Evolutionary conservation across 495 filamentous ascomycete species (phyloP).

Genomic region (Xylaria flabelliformis): DNA sequence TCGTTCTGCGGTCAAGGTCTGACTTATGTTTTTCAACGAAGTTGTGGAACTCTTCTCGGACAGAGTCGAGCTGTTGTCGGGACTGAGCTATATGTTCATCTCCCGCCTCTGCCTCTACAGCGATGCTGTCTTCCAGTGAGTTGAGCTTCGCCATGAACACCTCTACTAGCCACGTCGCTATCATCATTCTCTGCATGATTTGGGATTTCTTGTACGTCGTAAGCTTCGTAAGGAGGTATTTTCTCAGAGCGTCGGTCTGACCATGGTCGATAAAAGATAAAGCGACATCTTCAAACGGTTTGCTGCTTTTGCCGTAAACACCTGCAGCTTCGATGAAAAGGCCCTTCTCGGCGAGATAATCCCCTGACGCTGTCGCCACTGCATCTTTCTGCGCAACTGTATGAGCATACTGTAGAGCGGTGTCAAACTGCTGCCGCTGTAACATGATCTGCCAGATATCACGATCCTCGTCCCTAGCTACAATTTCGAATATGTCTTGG

Average conservation of each 20-base stretch:
- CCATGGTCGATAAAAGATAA: slow-evolving; percentile 86
- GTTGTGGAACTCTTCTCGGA: slow-evolving; percentile 82
- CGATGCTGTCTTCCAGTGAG: slow-evolving; percentile 89
- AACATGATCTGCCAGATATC: slow-evolving; percentile 95
- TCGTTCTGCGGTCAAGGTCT: slow-evolving; percentile 88
- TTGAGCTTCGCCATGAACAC: slow-evolving; percentile 98
- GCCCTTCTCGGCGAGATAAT: slow-evolving; percentile 80
- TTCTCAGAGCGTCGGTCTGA: slow-evolving; percentile 89
- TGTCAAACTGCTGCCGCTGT: slow-evolving; percentile 81
- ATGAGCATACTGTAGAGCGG: slow-evolving; percentile 80
- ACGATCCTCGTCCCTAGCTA: slow-evolving; percentile 84
- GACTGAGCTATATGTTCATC: slow-evolving; percentile 72
- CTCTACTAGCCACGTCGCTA: slow-evolving; percentile 93
- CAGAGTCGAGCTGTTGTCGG: slow-evolving; percentile 69
- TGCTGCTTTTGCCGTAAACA: slow-evolving; percentile 93
- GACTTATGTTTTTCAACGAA: slow-evolving; percentile 83
- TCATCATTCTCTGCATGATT: slow-evolving; percentile 93
- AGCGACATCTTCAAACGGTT: slow-evolving; percentile 94
- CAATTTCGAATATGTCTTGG: slow-evolving; percentile 90
- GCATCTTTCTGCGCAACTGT: slow-evolving; percentile 79
- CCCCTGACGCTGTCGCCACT: slow-evolving; percentile 87
- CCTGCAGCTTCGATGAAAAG: slow-evolving; percentile 83
- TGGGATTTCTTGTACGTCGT: slow-evolving; percentile 79
- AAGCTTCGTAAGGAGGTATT: slow-evolving; percentile 87
- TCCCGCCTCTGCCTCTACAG: slow-evolving; percentile 85